Conservation (phyloP, 495 filamentous ascomycete genomes). For the Oidiodendron maius region DNA sequence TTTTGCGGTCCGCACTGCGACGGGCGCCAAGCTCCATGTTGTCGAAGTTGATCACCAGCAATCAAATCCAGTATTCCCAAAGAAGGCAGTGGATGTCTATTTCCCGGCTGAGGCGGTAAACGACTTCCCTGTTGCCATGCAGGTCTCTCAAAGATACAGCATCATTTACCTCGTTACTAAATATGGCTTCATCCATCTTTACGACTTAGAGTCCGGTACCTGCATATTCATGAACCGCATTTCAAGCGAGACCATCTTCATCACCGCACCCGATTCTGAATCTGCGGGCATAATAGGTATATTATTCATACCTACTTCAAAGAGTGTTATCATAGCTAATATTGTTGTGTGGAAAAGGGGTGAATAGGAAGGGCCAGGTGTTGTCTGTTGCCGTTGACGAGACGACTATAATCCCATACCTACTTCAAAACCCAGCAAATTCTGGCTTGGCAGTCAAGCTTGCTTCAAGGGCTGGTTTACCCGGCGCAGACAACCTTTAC, state of each 20-base stretch:
- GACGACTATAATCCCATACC: constrained; percentile 81
- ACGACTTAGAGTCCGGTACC: constrained; percentile 93
- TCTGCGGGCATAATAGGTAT: constrained; percentile 58
- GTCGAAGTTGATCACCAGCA: constrained; percentile 94
- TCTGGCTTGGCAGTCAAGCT: constrained; percentile 88
- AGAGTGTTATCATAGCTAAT: not conserved
- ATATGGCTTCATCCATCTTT: constrained; percentile 98
- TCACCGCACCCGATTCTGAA: constrained; percentile 77
- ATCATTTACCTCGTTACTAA: constrained; percentile 97
- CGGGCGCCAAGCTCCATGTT: constrained; percentile 92
- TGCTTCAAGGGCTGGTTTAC: constrained; percentile 86
- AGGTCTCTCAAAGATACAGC: constrained; percentile 91
- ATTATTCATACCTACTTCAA: not conserved
- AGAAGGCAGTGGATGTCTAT: constrained; percentile 96
- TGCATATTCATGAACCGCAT: constrained; percentile 99
- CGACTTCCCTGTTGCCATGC: constrained; percentile 98
- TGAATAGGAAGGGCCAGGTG: constrained; percentile 96
- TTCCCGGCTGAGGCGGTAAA: constrained; percentile 92
- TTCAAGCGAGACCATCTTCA: constrained; percentile 98
- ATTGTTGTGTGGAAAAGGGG: constrained; percentile 39
- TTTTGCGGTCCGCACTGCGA: constrained; percentile 83
- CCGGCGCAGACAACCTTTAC: constrained; percentile 93
- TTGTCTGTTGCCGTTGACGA: constrained; percentile 91
- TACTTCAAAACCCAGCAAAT: constrained; percentile 92
- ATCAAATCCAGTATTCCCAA: constrained; percentile 78